Evolutionary conservation across 2,329 filamentous ascomycete genomes (phyloP).

Genomic region (Endoconidiophora laricicola): DNA sequence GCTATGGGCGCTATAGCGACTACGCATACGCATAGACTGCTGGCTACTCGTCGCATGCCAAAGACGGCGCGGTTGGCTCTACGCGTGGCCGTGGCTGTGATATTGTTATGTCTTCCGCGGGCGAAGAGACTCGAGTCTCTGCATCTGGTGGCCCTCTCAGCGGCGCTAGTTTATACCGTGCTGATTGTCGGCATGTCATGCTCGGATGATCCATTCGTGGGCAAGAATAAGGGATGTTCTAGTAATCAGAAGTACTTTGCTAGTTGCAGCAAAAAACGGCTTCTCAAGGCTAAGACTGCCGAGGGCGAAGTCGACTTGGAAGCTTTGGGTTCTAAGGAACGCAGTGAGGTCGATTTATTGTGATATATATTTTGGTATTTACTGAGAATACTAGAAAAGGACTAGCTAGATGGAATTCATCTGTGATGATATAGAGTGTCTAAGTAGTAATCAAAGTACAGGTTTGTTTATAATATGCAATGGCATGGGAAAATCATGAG

Average conservation of each 20-base stretch:
- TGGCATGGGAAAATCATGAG: not conserved
- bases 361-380: not conserved
- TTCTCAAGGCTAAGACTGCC: not conserved
- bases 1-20: conserved; percentile 38
- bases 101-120: conserved; percentile 38
- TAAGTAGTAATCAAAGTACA: too few species aligned
- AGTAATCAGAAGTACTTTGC: not conserved
- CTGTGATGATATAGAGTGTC: not conserved
- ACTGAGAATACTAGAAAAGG: not conserved
- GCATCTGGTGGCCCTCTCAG: conserved; percentile 28
- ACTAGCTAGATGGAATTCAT: not conserved
- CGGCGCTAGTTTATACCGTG: conserved; percentile 28
- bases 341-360: not conserved
- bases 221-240: conserved; percentile 15
- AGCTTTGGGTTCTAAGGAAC: not conserved
- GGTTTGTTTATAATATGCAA: not conserved
- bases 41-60: conserved; percentile 29
- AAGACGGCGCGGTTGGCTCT: conserved; percentile 35
- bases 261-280: not conserved
- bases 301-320: not conserved
- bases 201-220: conserved; percentile 27
- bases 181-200: conserved; percentile 30
- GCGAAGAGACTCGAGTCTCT: conserved; percentile 30
- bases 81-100: conserved; percentile 30
- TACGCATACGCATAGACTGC: conserved; percentile 38